Evolutionary conservation across 164 flowering plant species (phyloP).

Genomic region (Nymphaea colorata): DNA sequence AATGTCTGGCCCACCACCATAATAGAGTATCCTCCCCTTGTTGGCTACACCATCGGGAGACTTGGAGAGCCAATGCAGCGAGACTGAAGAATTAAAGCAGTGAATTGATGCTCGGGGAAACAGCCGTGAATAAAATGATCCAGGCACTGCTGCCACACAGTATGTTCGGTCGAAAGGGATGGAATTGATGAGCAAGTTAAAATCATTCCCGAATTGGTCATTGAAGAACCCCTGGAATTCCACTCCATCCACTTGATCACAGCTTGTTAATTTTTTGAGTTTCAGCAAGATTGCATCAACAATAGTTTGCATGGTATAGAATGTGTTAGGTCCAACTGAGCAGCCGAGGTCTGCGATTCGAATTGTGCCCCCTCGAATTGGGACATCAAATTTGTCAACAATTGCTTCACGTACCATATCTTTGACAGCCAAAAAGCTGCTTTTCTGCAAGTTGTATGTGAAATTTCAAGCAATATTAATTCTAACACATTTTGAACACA

Average conservation of each 20-base stretch:
- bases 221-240: constrained; percentile 20
- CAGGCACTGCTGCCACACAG: constrained; percentile 17
- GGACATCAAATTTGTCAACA: neutral
- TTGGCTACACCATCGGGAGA: constrained; percentile 12
- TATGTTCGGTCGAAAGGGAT: neutral
- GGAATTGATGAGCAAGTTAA: constrained; percentile 14
- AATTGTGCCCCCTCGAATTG: no score
- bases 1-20: constrained; percentile 5
- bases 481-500: no score
- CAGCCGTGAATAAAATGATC: constrained; percentile 20
- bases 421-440: no score
- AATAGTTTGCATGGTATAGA: constrained; percentile 8
- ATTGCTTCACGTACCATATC: no score
- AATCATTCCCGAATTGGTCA: constrained; percentile 18
- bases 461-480: no score
- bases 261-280: neutral
- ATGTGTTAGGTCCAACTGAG: constrained; percentile 18
- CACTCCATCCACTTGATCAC: neutral
- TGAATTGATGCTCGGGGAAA: constrained; percentile 17
- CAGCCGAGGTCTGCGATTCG: constrained; percentile 6
- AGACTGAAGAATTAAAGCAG: constrained; percentile 15
- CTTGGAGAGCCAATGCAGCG: constrained; percentile 22
- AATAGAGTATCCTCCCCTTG: constrained; percentile 12
- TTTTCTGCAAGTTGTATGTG: no score
- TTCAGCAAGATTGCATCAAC: constrained; percentile 8